A percentile compares a stretch with the other conserved stretches of the same genome.
Evolutionary conservation across 495 filamentous ascomycete species (phyloP).

Genomic region (Staphylotrichum longicolle): DNA sequence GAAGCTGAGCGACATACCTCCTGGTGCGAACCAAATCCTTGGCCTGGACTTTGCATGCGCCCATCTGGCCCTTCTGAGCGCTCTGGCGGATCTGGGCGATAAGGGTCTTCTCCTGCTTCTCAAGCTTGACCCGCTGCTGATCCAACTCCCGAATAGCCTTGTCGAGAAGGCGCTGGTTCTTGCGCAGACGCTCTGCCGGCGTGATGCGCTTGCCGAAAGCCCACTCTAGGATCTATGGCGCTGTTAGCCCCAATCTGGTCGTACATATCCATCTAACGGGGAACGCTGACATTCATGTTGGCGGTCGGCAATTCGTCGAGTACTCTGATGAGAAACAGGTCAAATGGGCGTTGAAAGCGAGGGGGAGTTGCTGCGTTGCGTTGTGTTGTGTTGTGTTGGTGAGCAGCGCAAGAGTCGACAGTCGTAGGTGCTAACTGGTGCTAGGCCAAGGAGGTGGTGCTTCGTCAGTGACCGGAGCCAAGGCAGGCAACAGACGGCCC

Average conservation of each 20-base stretch:
- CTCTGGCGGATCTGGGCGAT: slow-evolving; percentile 95
- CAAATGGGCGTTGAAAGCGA: neutral
- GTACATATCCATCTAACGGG: neutral
- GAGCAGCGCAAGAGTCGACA: neutral
- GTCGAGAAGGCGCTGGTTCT: slow-evolving; percentile 94
- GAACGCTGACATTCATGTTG: slow-evolving; percentile 40
- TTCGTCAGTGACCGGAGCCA: too few relatives aligned
- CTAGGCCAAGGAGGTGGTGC: too few relatives aligned
- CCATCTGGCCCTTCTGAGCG: slow-evolving; percentile 95
- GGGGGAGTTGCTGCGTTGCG: neutral
- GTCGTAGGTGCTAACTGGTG: too few relatives aligned
- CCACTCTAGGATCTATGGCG: slow-evolving; percentile 84
- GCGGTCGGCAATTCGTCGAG: neutral
- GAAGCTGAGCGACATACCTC: slow-evolving; percentile 50
- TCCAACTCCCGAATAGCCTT: slow-evolving; percentile 96
- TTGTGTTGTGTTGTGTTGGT: too few relatives aligned
- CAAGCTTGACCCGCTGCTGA: slow-evolving; percentile 87
- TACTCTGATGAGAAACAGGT: neutral
- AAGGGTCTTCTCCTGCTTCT: slow-evolving; percentile 97
- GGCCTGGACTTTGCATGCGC: slow-evolving; percentile 93
- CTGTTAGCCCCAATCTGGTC: slow-evolving; percentile 21
- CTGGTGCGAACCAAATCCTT: slow-evolving; percentile 93
- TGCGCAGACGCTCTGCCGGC: slow-evolving; percentile 90
- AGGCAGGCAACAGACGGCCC: too few relatives aligned
- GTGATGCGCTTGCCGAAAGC: slow-evolving; percentile 98